A percentile compares a stretch with the other conserved stretches of the same genome.
These are phyloP conservation scores for Quercus berberidifolia DNA, from an alignment of 306 rosid genomes.

Conservation along the genomic window DNA sequence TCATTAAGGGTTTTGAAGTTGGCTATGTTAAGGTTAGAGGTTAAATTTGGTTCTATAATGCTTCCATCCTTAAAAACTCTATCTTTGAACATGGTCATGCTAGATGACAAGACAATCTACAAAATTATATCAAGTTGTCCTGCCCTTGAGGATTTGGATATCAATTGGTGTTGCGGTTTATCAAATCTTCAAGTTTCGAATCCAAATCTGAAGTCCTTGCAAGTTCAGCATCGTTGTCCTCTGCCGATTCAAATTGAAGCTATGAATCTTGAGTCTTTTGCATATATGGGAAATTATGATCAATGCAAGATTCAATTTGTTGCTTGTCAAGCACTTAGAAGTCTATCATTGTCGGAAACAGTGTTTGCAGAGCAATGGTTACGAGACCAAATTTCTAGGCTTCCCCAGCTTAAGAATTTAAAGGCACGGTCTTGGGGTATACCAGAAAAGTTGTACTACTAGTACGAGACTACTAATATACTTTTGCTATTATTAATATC, in stretches of 20 bases:
- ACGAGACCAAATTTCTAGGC: background rate
- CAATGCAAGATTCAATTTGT: background rate
- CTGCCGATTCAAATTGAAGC: background rate
- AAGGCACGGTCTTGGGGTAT: background rate
- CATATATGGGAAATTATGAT: background rate
- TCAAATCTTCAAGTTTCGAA: background rate
- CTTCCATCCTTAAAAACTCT: constrained; percentile 5
- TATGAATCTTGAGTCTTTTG: constrained; percentile 4
- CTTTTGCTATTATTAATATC: too few relatives aligned
- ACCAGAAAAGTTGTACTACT: too few relatives aligned
- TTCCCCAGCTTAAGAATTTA: constrained; percentile 12
- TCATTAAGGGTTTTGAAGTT: background rate
- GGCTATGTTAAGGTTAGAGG: background rate
- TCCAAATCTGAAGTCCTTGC: constrained; percentile 9
- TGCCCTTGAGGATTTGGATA: background rate
- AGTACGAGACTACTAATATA: too few relatives aligned
- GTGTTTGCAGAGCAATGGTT: background rate
- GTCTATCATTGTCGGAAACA: background rate
- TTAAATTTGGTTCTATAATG: background rate
- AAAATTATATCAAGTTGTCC: background rate
- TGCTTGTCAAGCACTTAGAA: background rate
- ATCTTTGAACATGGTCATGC: background rate
- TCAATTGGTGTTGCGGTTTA: background rate
- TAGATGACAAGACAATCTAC: background rate
- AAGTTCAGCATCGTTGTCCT: background rate